Percentiles rank a stretch among this genome's conserved stretches.
phyloP scores from a whole-genome alignment of 1,284 basidiomycete genomes.

The Wallemia hederae region DNA sequence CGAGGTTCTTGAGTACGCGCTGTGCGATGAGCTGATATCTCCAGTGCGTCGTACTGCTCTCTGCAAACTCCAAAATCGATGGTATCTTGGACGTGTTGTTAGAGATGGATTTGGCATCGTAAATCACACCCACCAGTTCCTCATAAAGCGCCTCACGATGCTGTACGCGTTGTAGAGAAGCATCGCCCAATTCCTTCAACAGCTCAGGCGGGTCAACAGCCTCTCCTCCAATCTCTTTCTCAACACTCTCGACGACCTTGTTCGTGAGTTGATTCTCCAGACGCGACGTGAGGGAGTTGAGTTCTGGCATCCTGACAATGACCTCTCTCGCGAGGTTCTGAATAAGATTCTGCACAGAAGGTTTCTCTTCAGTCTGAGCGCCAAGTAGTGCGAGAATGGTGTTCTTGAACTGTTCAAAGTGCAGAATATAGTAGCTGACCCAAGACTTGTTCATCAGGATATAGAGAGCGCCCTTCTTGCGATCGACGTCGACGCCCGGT shows the following conservation, averaged over 20 bases:
- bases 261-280: background rate
- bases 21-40: slow-evolving; percentile 5
- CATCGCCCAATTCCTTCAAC: background rate
- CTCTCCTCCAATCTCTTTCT: background rate
- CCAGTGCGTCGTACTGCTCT: slow-evolving; percentile 4
- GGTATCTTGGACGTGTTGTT: slow-evolving; percentile 1
- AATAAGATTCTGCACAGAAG: slow-evolving; percentile 70
- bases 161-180: background rate
- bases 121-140: slow-evolving; percentile 3
- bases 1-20: slow-evolving; percentile 4
- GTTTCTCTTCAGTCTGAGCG: slow-evolving; percentile 82
- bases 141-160: background rate
- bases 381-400: slow-evolving; percentile 44
- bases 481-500: slow-evolving; percentile 58
- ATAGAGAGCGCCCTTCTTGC: slow-evolving; percentile 85
- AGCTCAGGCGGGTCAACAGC: background rate
- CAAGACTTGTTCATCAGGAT: slow-evolving; percentile 50
- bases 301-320: slow-evolving; percentile 14
- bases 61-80: slow-evolving; percentile 3
- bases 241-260: background rate
- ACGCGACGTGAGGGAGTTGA: slow-evolving; percentile 1
- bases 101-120: background rate
- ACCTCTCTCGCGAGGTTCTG: slow-evolving; percentile 36
- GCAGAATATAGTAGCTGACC: slow-evolving; percentile 19
- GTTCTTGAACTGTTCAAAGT: slow-evolving; percentile 33